phyloP scores from a whole-genome alignment of 371 early-diverging fungal genomes.

The Apophysomyces sp. region DNA sequence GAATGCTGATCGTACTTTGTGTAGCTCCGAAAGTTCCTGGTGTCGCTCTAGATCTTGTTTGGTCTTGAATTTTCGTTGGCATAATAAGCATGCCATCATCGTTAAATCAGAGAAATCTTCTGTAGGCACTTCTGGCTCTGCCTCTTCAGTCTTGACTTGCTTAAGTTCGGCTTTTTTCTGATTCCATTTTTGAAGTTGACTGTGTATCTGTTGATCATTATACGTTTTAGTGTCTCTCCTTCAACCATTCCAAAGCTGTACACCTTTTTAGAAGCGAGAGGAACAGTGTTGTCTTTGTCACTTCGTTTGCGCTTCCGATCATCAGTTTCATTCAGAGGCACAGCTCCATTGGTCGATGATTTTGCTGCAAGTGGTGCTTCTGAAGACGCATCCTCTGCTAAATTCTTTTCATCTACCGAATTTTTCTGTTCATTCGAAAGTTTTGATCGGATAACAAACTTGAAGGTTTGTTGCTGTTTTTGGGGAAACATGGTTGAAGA shows the following conservation, averaged over 20 bases:
- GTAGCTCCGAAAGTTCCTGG: constrained; percentile 62
- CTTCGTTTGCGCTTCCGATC: constrained; percentile 41
- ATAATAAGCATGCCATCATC: constrained; percentile 60
- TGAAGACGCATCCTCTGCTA: background rate
- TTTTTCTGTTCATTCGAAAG: constrained; percentile 10
- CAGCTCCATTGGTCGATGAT: background rate
- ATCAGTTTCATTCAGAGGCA: constrained; percentile 9
- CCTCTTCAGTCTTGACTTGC: constrained; percentile 2
- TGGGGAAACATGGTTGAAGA: constrained; percentile 31
- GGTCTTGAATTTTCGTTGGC: constrained; percentile 68
- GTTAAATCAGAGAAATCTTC: constrained; percentile 46
- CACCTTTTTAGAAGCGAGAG: constrained; percentile 40
- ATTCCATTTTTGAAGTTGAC: constrained; percentile 55
- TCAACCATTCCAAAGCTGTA: background rate
- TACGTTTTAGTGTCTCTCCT: background rate
- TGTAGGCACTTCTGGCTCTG: constrained; percentile 11
- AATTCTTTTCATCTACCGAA: background rate
- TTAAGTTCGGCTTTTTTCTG: constrained; percentile 45
- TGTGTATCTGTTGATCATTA: constrained; percentile 37
- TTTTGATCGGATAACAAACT: constrained; percentile 44
- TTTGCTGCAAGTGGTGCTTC: constrained; percentile 1
- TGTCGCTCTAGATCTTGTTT: constrained; percentile 58
- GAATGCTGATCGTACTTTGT: constrained; percentile 50
- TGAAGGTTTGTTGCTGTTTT: constrained; percentile 39
- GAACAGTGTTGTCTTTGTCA: constrained; percentile 18